phyloP scores from a whole-genome alignment of 192 early-diverging fungal species.

The Coemansia sp. region DNA sequence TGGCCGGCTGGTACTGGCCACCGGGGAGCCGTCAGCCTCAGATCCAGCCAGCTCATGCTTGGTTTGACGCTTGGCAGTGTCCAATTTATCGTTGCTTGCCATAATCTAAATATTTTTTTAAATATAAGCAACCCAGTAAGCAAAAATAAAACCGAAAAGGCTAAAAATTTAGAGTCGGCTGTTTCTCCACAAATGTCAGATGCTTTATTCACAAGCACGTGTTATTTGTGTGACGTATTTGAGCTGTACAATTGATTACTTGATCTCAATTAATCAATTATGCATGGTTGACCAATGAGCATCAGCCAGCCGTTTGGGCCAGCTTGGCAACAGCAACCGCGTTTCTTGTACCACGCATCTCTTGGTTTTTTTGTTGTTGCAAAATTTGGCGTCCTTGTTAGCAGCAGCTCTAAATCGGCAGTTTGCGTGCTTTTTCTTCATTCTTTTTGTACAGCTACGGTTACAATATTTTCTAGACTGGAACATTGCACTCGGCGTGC shows the following conservation, averaged over 20 bases:
- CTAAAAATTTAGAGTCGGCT: not conserved
- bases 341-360: not conserved
- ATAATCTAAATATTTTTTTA: not conserved
- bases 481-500: not conserved
- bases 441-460: not conserved
- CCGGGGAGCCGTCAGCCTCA: not conserved
- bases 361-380: not conserved
- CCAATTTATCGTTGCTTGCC: not conserved
- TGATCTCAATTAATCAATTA: not conserved
- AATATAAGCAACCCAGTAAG: not conserved
- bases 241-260: not conserved
- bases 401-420: not conserved
- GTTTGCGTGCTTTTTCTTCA: not conserved
- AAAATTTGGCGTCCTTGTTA: not conserved
- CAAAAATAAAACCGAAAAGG: not conserved
- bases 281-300: conserved; percentile 1
- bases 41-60: not conserved
- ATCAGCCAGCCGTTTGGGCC: not conserved
- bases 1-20: conserved; percentile 2
- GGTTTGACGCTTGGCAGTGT: not conserved
- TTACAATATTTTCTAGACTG: not conserved
- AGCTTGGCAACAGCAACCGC: not conserved
- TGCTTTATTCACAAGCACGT: not conserved
- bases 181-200: not conserved
- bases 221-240: conserved; percentile 1